These are phyloP conservation scores for Metschnikowia koreensis DNA, from an alignment of 805 yeast species.

Conservation along the genomic window DNA sequence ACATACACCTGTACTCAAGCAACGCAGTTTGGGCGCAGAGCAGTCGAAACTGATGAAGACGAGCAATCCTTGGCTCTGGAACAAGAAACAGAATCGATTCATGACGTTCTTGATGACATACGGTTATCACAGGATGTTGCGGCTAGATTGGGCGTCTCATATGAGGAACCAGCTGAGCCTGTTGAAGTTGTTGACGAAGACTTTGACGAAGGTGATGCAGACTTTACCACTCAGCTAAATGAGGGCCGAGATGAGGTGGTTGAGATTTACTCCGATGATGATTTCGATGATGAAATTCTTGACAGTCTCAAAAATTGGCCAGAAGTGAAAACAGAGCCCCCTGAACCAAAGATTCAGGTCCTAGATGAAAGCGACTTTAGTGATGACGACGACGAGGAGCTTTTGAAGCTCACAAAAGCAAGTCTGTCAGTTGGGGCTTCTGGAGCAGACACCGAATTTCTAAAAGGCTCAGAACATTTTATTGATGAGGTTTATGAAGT, in stretches of 20 bases:
- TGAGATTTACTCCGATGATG: constrained; percentile 38
- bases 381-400: constrained; percentile 36
- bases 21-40: constrained; percentile 10
- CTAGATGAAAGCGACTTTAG: constrained; percentile 24
- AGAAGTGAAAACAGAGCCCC: constrained; percentile 9
- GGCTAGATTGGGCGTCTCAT: constrained; percentile 26
- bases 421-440: background rate
- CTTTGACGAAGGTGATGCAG: constrained; percentile 21
- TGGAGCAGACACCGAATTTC: constrained; percentile 2
- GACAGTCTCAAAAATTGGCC: constrained; percentile 14
- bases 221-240: constrained; percentile 39
- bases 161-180: constrained; percentile 8
- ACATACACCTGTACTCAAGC: constrained; percentile 14
- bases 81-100: constrained; percentile 1
- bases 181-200: constrained; percentile 24
- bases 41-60: constrained; percentile 12
- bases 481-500: constrained; percentile 63
- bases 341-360: background rate
- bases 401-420: constrained; percentile 16
- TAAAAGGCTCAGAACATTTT: constrained; percentile 47
- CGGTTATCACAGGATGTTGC: constrained; percentile 37
- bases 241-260: constrained; percentile 41
- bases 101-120: constrained; percentile 26
- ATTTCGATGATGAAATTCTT: constrained; percentile 21
- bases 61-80: constrained; percentile 8